phyloP scores from a whole-genome alignment of 2,329 filamentous ascomycete genomes.

The Fusarium albidum region DNA sequence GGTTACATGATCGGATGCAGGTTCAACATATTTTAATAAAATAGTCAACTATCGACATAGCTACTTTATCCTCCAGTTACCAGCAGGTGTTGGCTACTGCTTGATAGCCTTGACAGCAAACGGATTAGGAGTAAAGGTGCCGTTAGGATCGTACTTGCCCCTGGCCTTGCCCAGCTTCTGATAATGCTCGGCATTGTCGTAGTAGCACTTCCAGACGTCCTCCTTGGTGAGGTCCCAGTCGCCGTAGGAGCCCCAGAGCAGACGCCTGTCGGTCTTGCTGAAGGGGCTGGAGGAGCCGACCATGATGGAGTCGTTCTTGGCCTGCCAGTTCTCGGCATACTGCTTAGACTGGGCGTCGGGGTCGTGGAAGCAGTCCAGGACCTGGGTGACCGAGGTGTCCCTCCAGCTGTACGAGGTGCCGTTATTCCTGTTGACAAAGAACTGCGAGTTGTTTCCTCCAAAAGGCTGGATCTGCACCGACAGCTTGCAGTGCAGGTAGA shows the following conservation, averaged over 20 bases:
- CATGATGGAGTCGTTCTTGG: slow-evolving; percentile 48
- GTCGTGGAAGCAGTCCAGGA: slow-evolving; percentile 55
- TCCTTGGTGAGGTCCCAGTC: slow-evolving; percentile 45
- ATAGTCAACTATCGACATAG: too few relatives aligned
- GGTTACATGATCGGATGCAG: too few relatives aligned
- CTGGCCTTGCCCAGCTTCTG: slow-evolving; percentile 42
- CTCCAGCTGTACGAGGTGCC: slow-evolving; percentile 58
- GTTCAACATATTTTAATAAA: too few relatives aligned
- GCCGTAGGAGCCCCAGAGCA: slow-evolving; percentile 52
- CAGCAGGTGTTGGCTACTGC: too few relatives aligned
- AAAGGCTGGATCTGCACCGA: slow-evolving; percentile 55
- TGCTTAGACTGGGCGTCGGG: slow-evolving; percentile 36
- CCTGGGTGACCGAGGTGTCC: slow-evolving; percentile 50
- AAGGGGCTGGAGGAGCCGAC: slow-evolving; percentile 44
- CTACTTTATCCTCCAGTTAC: too few relatives aligned
- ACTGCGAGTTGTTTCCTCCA: slow-evolving; percentile 54
- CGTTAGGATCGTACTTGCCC: slow-evolving; percentile 45
- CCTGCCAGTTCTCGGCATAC: slow-evolving; percentile 52
- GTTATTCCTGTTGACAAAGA: slow-evolving; percentile 51
- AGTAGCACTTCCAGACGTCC: slow-evolving; percentile 46
- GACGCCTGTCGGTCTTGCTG: slow-evolving; percentile 47
- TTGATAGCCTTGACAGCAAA: slow-evolving; percentile 37
- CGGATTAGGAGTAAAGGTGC: slow-evolving; percentile 48
- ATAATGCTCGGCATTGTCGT: slow-evolving; percentile 47
- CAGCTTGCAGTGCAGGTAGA: slow-evolving; percentile 50